Evolutionary conservation across 2,329 filamentous ascomycete species (phyloP).

Genomic region (Curvularia lunata): DNA sequence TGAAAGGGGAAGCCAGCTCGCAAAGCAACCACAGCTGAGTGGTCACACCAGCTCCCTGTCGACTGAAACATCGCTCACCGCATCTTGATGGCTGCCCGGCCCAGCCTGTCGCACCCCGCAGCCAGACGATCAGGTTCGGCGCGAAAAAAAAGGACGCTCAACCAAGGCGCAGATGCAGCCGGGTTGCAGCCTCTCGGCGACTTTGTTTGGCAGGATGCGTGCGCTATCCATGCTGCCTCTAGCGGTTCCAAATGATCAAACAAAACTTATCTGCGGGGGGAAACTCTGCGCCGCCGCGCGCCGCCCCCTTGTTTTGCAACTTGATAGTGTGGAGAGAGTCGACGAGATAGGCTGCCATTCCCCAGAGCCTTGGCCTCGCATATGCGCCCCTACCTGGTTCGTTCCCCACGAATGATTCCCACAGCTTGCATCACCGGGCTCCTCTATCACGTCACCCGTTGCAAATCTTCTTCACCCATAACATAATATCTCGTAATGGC

Average conservation of each 20-base stretch:
- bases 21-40: conserved; percentile 21
- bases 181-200: conserved; percentile 17
- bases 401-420: conserved; percentile 20
- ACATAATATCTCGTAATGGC: conserved; percentile 44
- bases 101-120: conserved; percentile 19
- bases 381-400: conserved; percentile 26
- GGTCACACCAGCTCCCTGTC: conserved; percentile 19
- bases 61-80: conserved; percentile 26
- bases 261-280: conserved; percentile 28
- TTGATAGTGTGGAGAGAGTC: conserved; percentile 15
- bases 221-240: conserved; percentile 17
- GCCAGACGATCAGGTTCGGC: conserved; percentile 11
- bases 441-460: conserved; percentile 44
- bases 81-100: conserved; percentile 19
- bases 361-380: conserved; percentile 25
- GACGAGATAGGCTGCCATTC: conserved; percentile 10
- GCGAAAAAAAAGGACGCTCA: not conserved
- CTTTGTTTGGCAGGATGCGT: conserved; percentile 17
- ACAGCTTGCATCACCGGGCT: conserved; percentile 39
- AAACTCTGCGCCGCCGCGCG: not conserved
- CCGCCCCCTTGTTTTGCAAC: not conserved
- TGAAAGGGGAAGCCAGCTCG: conserved; percentile 22
- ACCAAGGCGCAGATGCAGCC: conserved; percentile 17
- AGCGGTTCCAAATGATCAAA: conserved; percentile 8
- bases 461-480: conserved; percentile 13